phyloP scores from a whole-genome alignment of 2,329 filamentous ascomycete species.

The Claviceps arundinis region DNA sequence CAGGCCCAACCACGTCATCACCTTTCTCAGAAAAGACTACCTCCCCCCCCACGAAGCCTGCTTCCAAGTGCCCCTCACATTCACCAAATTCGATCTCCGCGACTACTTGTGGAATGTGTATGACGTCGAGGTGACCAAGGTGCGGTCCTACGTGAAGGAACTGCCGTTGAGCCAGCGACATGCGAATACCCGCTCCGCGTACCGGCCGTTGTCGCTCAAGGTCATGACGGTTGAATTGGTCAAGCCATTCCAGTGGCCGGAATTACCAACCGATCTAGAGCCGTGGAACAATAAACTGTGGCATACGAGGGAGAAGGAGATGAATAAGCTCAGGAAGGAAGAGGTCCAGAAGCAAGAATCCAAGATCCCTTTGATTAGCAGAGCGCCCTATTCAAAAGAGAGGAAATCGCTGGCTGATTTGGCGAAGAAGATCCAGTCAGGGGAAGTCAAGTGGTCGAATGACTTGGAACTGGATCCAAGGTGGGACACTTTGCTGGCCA shows the following conservation, averaged over 20 bases:
- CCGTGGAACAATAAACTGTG: conserved; percentile 53
- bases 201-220: conserved; percentile 64
- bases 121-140: conserved; percentile 54
- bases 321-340: conserved; percentile 25
- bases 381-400: conserved; percentile 26
- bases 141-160: conserved; percentile 68
- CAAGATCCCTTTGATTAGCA: conserved; percentile 27
- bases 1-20: conserved; percentile 72
- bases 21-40: conserved; percentile 58
- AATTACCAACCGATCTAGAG: conserved; percentile 46
- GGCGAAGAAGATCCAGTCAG: conserved; percentile 48
- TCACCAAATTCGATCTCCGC: conserved; percentile 93
- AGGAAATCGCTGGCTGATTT: conserved; percentile 43
- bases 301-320: conserved; percentile 36
- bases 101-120: conserved; percentile 90
- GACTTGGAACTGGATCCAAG: conserved; percentile 30
- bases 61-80: conserved; percentile 80
- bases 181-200: conserved; percentile 41
- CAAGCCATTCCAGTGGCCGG: conserved; percentile 80
- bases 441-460: conserved; percentile 48
- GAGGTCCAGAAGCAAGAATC: conserved; percentile 19
- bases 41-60: conserved; percentile 70
- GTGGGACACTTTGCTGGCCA: conserved; percentile 26
- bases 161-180: conserved; percentile 40
- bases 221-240: conserved; percentile 89